A percentile compares a stretch with the other conserved stretches of the same genome.
These are phyloP conservation scores for Hyaloscypha bicolor DNA, from an alignment of 495 filamentous ascomycete species.

Conservation along the genomic window DNA sequence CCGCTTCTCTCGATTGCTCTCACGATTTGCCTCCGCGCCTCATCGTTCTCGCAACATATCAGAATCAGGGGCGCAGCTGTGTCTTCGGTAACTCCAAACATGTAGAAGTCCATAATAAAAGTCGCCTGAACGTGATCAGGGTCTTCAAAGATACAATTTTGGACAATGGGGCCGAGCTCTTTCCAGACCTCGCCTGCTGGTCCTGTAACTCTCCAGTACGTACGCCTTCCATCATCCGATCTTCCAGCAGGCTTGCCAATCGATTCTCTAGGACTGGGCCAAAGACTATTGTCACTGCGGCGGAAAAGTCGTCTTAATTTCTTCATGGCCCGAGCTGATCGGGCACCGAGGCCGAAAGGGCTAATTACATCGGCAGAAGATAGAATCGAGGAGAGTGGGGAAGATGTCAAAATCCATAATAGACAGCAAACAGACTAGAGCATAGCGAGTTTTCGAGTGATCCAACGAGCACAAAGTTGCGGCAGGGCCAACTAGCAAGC, in stretches of 20 bases:
- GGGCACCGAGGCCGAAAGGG: too few relatives aligned
- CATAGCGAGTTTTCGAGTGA: too few relatives aligned
- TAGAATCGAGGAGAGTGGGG: too few relatives aligned
- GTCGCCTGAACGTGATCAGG: constrained; percentile 4
- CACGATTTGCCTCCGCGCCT: constrained; percentile 1
- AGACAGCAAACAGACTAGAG: too few relatives aligned
- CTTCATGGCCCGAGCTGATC: too few relatives aligned
- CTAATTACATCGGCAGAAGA: too few relatives aligned
- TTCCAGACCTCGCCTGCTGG: constrained; percentile 9
- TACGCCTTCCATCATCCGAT: constrained; percentile 9
- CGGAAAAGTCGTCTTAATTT: constrained; percentile 4
- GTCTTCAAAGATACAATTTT: constrained; percentile 3
- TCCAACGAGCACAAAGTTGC: not conserved
- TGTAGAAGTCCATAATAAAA: constrained; percentile 9
- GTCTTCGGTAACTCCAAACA: constrained; percentile 13
- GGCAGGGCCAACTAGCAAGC: not conserved
- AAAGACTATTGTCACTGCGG: not conserved
- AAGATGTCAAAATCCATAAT: too few relatives aligned
- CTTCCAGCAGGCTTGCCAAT: constrained; percentile 3
- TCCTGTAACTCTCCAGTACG: constrained; percentile 14
- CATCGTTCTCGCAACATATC: constrained; percentile 6
- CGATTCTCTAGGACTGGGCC: constrained; percentile 13
- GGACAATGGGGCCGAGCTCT: constrained; percentile 3
- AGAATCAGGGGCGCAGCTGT: constrained; percentile 16
- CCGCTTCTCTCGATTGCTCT: constrained; percentile 11